These are phyloP conservation scores for Ciborinia camelliae DNA, from an alignment of 2,329 filamentous ascomycete species.

Conservation along the genomic window DNA sequence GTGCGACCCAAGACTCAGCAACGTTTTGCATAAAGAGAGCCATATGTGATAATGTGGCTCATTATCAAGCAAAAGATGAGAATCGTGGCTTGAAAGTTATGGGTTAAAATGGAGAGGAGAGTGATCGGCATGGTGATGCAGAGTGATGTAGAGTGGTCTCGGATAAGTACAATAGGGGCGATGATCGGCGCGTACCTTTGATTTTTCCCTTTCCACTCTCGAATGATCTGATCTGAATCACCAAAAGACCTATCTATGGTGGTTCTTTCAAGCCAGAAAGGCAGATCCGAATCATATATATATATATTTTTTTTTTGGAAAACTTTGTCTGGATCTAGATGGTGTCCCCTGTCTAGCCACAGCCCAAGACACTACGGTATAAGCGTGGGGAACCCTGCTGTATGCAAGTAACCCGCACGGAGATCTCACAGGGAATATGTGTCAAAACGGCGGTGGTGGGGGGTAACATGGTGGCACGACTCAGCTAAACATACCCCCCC, in stretches of 20 bases:
- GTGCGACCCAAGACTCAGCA: background rate
- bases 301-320: background rate
- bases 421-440: background rate
- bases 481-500: background rate
- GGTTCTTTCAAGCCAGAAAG: too few relatives aligned
- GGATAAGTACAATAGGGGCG: slow-evolving; percentile 7
- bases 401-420: background rate
- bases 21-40: background rate
- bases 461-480: background rate
- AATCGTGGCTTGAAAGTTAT: slow-evolving; percentile 5
- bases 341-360: too few relatives aligned
- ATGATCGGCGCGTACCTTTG: background rate
- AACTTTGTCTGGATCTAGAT: too few relatives aligned
- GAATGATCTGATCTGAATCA: too few relatives aligned
- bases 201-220: background rate
- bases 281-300: background rate
- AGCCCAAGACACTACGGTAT: background rate
- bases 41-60: slow-evolving; percentile 12
- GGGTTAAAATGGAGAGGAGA: background rate
- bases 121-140: background rate
- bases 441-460: background rate
- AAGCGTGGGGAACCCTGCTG: too few relatives aligned
- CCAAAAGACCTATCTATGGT: too few relatives aligned
- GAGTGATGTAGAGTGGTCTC: background rate
- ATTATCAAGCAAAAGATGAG: background rate